Base-by-base conservation (phyloP, 2,329 filamentous ascomycete species). In the Aspergillus ustus region DNA sequence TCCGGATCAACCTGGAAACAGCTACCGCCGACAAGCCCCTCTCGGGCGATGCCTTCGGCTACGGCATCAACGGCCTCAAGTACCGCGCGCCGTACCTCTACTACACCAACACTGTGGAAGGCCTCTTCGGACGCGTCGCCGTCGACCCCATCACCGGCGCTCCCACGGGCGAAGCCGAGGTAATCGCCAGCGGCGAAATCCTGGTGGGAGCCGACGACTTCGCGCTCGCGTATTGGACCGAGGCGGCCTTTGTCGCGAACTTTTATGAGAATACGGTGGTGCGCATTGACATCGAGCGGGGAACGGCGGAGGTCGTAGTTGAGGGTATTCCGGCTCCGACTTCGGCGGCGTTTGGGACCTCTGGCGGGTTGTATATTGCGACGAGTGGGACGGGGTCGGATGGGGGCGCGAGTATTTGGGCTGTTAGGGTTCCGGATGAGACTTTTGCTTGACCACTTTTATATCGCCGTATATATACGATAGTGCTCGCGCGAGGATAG, bases 381-480 rank as follows among this genome's bases (percentile, higher is more conserved):
- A 58, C 46, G 9, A 44, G 45, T 44, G 46, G 46, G 7, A 52
- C 31, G 8, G 55, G 45, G 1, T 15, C 2, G 4, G 46, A 58
- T 25, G 31, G 17, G 2, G 55, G 55, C 4, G 55, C 55, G 34
- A 44, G 55, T 52, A 9, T 58, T 6, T 58, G 55, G 46, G 43
- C 55, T 43, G 46, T 58, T 44, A 4, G 17, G 11, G 46, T 52
- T 7, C 55, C 55, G 9, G 55, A 58, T 58, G 55, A 52, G 31
- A 46, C 44, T 15, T 46, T 46, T 40, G 34, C 15, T 40, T 40
- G 34, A 40, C 15, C 15, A 15, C 11, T 2, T 37, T 37, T 13
- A 25, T 25, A 25, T 25, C 3, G n/a, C n/a, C n/a, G n/a, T n/a
- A 4, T 25, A 5, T 4, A 25, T 25, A 2, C 4, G 2, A 4